Evolutionary conservation across 495 filamentous ascomycete species (phyloP).

Genomic region (Lindgomyces ingoldianus): DNA sequence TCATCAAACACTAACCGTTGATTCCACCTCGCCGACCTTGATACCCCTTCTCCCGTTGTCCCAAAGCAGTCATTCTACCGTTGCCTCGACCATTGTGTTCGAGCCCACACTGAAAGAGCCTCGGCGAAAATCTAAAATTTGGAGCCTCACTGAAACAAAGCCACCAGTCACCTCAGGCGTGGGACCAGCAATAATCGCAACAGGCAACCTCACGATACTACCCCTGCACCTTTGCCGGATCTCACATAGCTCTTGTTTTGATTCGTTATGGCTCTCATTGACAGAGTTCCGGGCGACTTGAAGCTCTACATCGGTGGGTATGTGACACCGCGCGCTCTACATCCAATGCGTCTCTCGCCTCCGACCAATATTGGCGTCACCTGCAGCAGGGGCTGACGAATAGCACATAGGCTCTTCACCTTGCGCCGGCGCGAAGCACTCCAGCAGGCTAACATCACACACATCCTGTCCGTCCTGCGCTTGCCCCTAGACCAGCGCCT

Average conservation of each 20-base stretch:
- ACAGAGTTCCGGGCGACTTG: conserved; percentile 65
- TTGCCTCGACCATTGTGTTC: not conserved
- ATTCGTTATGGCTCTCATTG: conserved; percentile 45
- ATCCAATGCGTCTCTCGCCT: conserved; percentile 11
- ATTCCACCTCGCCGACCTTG: not conserved
- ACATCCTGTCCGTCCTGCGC: conserved; percentile 81
- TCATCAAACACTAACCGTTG: not conserved
- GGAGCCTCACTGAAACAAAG: not conserved
- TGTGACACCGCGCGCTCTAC: conserved; percentile 44
- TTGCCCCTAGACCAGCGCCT: conserved; percentile 57
- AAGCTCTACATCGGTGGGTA: conserved; percentile 86
- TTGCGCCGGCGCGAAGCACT: conserved; percentile 68
- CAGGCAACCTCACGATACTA: not conserved
- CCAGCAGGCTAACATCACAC: conserved; percentile 74
- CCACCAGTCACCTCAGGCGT: too few relatives aligned
- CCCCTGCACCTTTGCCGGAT: not conserved
- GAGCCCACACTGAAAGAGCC: not conserved
- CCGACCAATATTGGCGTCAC: conserved; percentile 9
- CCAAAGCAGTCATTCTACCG: not conserved
- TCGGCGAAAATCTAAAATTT: conserved; percentile 11
- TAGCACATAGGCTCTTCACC: conserved; percentile 67
- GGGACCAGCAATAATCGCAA: too few relatives aligned
- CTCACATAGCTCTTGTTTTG: not conserved
- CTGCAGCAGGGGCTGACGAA: conserved; percentile 19
- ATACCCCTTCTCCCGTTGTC: not conserved